A percentile compares a stretch with the other conserved stretches of the same genome.
phyloP scores from a whole-genome alignment of 2,329 filamentous ascomycete genomes.

The Rutstroemia sp. region DNA sequence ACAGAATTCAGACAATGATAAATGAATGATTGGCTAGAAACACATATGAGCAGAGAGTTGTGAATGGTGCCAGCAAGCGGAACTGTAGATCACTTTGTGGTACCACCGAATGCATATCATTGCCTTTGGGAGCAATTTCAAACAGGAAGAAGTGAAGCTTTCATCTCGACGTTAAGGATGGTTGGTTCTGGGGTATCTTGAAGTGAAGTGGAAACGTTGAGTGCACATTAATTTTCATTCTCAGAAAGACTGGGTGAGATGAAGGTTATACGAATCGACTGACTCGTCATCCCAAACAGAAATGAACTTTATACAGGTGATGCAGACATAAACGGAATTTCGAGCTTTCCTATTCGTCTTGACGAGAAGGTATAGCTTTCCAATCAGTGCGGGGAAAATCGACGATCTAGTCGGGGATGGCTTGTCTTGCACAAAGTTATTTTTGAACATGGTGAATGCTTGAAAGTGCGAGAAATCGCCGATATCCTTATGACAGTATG shows the following conservation, averaged over 20 bases:
- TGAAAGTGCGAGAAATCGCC: background rate
- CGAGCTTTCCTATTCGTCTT: background rate
- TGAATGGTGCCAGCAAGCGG: slow-evolving; percentile 4
- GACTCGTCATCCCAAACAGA: no score
- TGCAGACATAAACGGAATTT: no score
- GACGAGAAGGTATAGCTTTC: background rate
- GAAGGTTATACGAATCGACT: no score
- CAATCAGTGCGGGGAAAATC: slow-evolving; percentile 4
- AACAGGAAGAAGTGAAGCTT: no score
- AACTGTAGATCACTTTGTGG: background rate
- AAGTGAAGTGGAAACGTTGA: no score
- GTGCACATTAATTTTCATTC: no score
- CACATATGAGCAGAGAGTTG: background rate
- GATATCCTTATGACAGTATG: background rate
- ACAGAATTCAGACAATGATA: background rate
- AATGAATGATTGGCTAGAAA: background rate
- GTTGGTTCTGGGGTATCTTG: background rate
- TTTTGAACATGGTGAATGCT: no score
- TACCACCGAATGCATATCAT: background rate
- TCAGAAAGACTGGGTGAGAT: no score
- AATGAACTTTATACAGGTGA: no score
- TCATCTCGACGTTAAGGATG: background rate
- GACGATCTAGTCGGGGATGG: background rate
- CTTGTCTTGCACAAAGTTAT: no score
- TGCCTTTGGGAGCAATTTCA: background rate